Evolutionary conservation across 1,284 basidiomycete species (phyloP).

Genomic region (Austroboletus rostrupii): DNA sequence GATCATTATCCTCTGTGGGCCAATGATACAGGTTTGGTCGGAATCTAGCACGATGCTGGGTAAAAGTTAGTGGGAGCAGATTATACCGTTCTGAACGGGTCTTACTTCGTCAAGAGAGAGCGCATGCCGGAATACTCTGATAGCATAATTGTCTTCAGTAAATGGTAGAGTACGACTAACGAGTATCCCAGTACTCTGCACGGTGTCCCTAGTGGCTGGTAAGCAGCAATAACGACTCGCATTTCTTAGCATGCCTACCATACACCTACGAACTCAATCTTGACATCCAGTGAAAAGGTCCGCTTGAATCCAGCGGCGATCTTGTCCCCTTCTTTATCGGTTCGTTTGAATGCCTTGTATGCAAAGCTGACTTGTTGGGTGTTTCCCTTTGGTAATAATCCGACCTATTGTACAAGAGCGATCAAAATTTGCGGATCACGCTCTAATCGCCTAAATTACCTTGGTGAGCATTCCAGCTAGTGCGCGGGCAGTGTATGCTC

Average conservation of each 20-base stretch:
- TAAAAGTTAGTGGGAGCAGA: constrained; percentile 8
- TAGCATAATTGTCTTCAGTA: constrained; percentile 50
- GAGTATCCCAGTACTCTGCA: constrained; percentile 60
- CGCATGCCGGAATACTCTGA: constrained; percentile 61
- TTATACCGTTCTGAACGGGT: constrained; percentile 3
- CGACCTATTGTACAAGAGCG: constrained; percentile 37
- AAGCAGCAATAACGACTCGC: background rate
- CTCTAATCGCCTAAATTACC: constrained; percentile 23
- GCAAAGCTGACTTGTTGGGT: constrained; percentile 61
- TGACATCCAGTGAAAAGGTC: constrained; percentile 57
- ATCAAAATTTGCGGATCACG: background rate
- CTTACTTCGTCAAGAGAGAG: constrained; percentile 60
- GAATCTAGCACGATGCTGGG: constrained; percentile 51
- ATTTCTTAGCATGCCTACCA: constrained; percentile 43
- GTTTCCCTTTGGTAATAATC: constrained; percentile 57
- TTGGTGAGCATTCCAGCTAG: constrained; percentile 62
- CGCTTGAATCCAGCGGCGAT: constrained; percentile 59
- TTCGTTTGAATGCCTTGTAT: constrained; percentile 57
- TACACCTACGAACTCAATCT: constrained; percentile 61
- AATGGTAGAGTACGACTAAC: constrained; percentile 57
- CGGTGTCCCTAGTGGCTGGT: constrained; percentile 54
- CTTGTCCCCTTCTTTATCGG: constrained; percentile 39
- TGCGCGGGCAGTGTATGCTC: constrained; percentile 73
- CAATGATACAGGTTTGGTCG: constrained; percentile 50
- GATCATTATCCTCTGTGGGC: constrained; percentile 27